phyloP scores from a whole-genome alignment of 805 yeast genomes.

The Zygosaccharomyces rouxii region DNA sequence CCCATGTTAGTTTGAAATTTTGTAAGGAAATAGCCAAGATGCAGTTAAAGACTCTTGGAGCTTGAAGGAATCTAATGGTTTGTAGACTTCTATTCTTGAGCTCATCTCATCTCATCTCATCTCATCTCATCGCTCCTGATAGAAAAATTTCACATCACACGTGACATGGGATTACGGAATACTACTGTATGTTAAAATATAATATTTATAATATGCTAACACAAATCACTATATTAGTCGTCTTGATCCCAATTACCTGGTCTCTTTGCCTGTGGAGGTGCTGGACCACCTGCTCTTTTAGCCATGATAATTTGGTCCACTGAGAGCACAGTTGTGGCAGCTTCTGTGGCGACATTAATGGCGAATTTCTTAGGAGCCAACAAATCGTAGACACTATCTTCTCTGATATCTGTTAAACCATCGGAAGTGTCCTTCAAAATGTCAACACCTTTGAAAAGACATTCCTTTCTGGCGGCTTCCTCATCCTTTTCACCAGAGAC shows the following conservation, averaged over 20 bases:
- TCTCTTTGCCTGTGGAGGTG: conserved; percentile 67
- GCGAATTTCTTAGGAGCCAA: conserved; percentile 80
- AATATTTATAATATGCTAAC: conserved; percentile 1
- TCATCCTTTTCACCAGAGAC: conserved; percentile 19
- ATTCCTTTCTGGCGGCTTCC: conserved; percentile 22
- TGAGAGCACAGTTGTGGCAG: conserved; percentile 76
- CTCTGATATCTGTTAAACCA: conserved; percentile 68
- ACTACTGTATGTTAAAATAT: neutral
- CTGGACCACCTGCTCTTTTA: conserved; percentile 97
- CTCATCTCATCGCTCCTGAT: conserved; percentile 14
- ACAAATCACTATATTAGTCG: conserved; percentile 44
- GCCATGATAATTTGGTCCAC: conserved; percentile 99
- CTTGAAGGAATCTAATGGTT: neutral
- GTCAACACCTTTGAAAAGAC: conserved; percentile 58
- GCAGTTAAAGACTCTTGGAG: neutral
- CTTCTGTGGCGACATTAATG: conserved; percentile 90
- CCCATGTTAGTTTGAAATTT: conserved; percentile 10
- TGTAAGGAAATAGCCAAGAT: neutral
- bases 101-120: conserved; percentile 14
- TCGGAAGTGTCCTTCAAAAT: conserved; percentile 67
- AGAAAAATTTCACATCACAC: conserved; percentile 4
- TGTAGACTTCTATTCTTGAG: neutral
- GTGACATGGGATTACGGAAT: neutral
- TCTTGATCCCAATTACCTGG: conserved; percentile 97
- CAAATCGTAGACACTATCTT: conserved; percentile 71